Percentiles rank a stretch among this genome's conserved stretches.
Conservation (phyloP, 2,329 filamentous ascomycete species). For the Talaromyces amestolkiae region DNA sequence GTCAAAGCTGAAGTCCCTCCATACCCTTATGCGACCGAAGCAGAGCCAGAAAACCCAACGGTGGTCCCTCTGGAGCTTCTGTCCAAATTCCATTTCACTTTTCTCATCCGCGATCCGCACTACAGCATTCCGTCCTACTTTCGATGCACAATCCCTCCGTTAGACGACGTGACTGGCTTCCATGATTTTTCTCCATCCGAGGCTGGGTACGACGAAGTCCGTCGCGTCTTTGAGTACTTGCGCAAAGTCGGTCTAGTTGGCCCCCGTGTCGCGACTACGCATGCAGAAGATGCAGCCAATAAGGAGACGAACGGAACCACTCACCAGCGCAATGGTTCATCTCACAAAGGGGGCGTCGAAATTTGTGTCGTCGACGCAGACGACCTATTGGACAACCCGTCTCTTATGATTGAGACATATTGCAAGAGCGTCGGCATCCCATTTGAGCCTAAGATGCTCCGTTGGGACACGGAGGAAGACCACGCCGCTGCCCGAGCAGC, state of each 20-base stretch:
- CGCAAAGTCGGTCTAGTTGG: constrained; percentile 67
- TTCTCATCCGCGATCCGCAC: constrained; percentile 94
- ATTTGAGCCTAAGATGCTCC: constrained; percentile 74
- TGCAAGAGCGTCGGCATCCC: constrained; percentile 78
- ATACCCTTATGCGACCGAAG: constrained; percentile 58
- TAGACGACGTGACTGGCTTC: constrained; percentile 80
- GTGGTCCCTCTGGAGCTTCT: constrained; percentile 74
- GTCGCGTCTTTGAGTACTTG: constrained; percentile 83
- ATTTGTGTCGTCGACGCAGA: constrained; percentile 92
- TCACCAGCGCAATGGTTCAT: constrained; percentile 20
- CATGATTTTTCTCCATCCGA: constrained; percentile 81
- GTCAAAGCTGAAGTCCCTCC: constrained; percentile 35
- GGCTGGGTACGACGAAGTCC: constrained; percentile 86
- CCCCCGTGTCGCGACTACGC: constrained; percentile 55
- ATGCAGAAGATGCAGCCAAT: constrained; percentile 19
- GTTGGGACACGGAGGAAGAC: constrained; percentile 75
- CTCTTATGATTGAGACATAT: constrained; percentile 71
- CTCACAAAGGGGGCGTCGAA: constrained; percentile 45
- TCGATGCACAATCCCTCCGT: constrained; percentile 86
- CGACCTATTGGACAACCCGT: constrained; percentile 83
- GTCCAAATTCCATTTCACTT: constrained; percentile 85
- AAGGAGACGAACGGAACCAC: constrained; percentile 25
- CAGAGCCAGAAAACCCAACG: constrained; percentile 75
- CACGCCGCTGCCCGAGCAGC: constrained; percentile 66
- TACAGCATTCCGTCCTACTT: constrained; percentile 90